Percentiles rank a stretch among this genome's conserved stretches.
These are phyloP conservation scores for Populus nigra DNA, from an alignment of 345 rosid genomes.

Conservation along the genomic window DNA sequence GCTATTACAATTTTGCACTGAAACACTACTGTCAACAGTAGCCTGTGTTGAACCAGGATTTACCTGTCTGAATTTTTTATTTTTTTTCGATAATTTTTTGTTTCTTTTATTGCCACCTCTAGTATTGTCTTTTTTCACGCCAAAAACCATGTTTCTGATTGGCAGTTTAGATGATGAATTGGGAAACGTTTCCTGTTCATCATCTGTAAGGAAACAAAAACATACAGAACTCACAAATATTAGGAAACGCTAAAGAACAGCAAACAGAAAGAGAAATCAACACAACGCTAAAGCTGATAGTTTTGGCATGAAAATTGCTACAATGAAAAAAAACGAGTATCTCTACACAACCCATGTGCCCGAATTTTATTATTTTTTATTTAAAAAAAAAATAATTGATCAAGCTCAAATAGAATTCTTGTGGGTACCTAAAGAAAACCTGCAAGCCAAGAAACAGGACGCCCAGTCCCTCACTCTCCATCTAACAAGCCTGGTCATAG, in stretches of 20 bases:
- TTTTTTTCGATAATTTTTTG: slow-evolving; percentile 24
- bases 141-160: slow-evolving; percentile 16
- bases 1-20: slow-evolving; percentile 22
- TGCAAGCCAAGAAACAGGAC: slow-evolving; percentile 61
- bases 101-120: slow-evolving; percentile 14
- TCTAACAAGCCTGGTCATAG: slow-evolving; percentile 46
- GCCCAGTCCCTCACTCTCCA: slow-evolving; percentile 64
- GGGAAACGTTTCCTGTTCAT: slow-evolving; percentile 30
- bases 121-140: slow-evolving; percentile 11
- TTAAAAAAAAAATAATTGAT: neutral
- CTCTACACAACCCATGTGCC: neutral
- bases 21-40: slow-evolving; percentile 11
- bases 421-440: slow-evolving; percentile 45
- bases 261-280: neutral
- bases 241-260: too few species aligned
- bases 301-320: neutral
- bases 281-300: neutral
- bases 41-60: slow-evolving; percentile 29
- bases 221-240: too few species aligned
- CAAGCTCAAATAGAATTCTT: neutral
- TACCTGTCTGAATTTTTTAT: slow-evolving; percentile 9
- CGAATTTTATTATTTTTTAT: neutral
- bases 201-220: slow-evolving; percentile 27
- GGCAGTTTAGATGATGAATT: slow-evolving; percentile 15
- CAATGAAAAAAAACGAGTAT: too few species aligned